Evolutionary conservation across 176 grass and related monocot genomes (phyloP), one percentile per base, ranked within the genome.

Genomic region (Calamus simplicifolius): DNA sequence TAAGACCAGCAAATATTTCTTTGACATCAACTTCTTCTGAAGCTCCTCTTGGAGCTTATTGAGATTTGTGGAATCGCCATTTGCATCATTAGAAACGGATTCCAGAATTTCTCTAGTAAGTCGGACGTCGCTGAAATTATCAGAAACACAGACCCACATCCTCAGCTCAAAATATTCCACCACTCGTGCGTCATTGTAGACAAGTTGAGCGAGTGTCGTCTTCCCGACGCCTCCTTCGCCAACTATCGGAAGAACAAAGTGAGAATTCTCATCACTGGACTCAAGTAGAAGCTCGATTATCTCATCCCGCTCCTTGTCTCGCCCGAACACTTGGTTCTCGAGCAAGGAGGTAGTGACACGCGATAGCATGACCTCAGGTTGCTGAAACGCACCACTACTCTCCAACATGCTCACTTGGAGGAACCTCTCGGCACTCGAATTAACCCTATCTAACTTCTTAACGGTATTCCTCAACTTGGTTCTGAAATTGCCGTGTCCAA

Each of bases 171-270:
- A 90, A 53, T 69, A 54, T 12, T 54, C 56, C 15, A 21, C 17
- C 55, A 90, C 62, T 5, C 61, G 63, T 16, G 52, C 61, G 56
- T 90, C 78, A 29, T 67, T 79, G 31, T 85, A 90, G 5, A 83
- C 70, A 23, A 78, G 21, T 19, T 82, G 82, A 16, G 74, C 81
- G 27, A 90, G 74, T 25, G 70, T 85, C 38, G 82, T 79, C 71
- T 90, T 90, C 43, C 86, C 82, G 35, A 82, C 51, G 54, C 82
- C 86, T 66, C 73, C 77, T 54, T 73, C 68, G 23, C 82, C 86
- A 62, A 82, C 23, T 26, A 90, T 57, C 48, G 77, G 73, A 68
- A 90, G 15, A 18, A 82, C 61, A 12, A 43, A 43, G 10, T 6
- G 8, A n/a, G n/a, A n/a, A 10, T 43, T 2, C 29, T 69, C 74